These are phyloP conservation scores for Neoconidiobolus thromboides DNA, from an alignment of 371 early-diverging fungal species.

Conservation along the genomic window DNA sequence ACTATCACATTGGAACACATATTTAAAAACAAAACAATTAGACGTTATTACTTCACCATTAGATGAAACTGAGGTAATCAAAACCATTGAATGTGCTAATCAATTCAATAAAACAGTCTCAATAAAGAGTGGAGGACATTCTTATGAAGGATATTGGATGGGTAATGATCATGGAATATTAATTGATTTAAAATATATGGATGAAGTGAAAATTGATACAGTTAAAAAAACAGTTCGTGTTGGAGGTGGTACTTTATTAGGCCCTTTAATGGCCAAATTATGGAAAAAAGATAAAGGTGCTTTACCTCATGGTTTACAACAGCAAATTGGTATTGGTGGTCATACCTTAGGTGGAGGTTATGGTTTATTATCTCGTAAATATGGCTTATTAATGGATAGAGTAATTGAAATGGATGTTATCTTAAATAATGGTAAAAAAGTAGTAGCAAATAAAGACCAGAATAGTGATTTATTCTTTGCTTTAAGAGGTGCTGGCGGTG, in stretches of 20 bases:
- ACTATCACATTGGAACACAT: no score
- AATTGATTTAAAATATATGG: slow-evolving; percentile 4
- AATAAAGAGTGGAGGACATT: slow-evolving; percentile 7
- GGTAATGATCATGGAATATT: slow-evolving; percentile 6
- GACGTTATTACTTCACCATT: no score
- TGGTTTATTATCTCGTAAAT: slow-evolving; percentile 13
- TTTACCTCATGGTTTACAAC: slow-evolving; percentile 2
- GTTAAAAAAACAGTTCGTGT: neutral
- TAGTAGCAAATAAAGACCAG: slow-evolving; percentile 6
- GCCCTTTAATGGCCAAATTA: slow-evolving; percentile 3
- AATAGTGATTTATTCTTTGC: slow-evolving; percentile 17
- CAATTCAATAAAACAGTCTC: slow-evolving; percentile 1
- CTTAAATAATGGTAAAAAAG: slow-evolving; percentile 8
- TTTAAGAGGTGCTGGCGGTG: slow-evolving; percentile 18
- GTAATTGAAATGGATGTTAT: slow-evolving; percentile 13
- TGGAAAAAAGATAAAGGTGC: slow-evolving; percentile 2
- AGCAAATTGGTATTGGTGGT: slow-evolving; percentile 6
- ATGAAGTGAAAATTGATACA: slow-evolving; percentile 3
- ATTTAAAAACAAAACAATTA: no score
- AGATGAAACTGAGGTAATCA: neutral
- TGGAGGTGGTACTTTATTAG: slow-evolving; percentile 7
- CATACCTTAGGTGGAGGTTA: slow-evolving; percentile 9
- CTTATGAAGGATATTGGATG: slow-evolving; percentile 9
- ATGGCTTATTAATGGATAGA: slow-evolving; percentile 14
- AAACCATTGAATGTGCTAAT: slow-evolving; percentile 10